These are phyloP conservation scores for Pseudonitzschia pungens DNA, from an alignment of 108 stramenopile genomes.

Conservation along the genomic window DNA sequence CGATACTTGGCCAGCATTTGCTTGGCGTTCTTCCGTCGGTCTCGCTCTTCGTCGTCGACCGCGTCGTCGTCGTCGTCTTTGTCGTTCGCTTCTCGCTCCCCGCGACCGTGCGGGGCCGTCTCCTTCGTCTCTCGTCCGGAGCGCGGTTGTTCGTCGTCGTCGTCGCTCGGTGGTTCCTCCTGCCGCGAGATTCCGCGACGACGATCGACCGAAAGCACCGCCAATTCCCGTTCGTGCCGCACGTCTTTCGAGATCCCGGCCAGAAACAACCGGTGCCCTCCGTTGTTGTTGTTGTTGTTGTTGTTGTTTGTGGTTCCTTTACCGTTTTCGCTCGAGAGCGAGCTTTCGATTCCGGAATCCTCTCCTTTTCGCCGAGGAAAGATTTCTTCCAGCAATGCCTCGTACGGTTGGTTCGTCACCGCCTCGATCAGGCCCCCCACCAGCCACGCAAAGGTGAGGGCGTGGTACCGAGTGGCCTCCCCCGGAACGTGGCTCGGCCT, in stretches of 20 bases:
- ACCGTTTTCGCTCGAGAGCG: no score
- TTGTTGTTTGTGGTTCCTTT: no score
- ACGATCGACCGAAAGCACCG: constrained; percentile 12
- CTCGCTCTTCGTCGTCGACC: no score
- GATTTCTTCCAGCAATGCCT: constrained; percentile 23
- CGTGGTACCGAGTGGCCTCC: constrained; percentile 29
- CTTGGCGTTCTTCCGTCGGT: background rate
- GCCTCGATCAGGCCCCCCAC: constrained; percentile 34
- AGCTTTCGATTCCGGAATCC: no score
- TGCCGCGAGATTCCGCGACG: constrained; percentile 6
- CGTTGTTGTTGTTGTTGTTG: no score
- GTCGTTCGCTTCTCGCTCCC: background rate
- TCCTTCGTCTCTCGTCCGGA: background rate
- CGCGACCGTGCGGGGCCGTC: background rate
- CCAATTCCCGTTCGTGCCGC: constrained; percentile 12
- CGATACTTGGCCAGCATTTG: constrained; percentile 9
- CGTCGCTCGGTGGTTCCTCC: background rate
- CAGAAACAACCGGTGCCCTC: constrained; percentile 20
- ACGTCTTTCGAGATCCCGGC: background rate
- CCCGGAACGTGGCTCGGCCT: constrained; percentile 24
- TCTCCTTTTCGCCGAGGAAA: no score
- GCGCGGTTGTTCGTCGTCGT: background rate
- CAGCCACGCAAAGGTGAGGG: constrained; percentile 44
- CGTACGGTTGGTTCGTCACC: constrained; percentile 29
- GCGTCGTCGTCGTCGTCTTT: background rate